These are phyloP conservation scores for Aquilaria yunnanensis DNA, from an alignment of 345 rosid genomes.

Conservation along the genomic window DNA sequence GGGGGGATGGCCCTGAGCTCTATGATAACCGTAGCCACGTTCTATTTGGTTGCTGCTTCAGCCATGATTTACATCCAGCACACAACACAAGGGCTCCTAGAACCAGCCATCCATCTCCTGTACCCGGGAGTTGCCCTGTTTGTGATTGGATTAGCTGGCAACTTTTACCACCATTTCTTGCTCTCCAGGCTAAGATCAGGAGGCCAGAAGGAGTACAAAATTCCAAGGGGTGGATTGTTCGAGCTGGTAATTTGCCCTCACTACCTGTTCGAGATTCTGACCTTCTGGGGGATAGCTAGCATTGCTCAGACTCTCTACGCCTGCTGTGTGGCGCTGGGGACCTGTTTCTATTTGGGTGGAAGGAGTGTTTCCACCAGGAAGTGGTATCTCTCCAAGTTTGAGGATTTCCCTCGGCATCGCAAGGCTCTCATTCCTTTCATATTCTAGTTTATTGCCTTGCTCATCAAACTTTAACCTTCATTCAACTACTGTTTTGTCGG, in stretches of 20 bases:
- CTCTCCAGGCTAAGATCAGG: slow-evolving; percentile 48
- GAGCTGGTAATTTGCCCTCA: slow-evolving; percentile 61
- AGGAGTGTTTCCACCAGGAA: slow-evolving; percentile 58
- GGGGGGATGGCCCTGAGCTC: slow-evolving; percentile 38
- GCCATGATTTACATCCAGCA: slow-evolving; percentile 42
- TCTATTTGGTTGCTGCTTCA: slow-evolving; percentile 34
- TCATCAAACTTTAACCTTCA: too few species aligned
- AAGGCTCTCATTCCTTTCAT: slow-evolving; percentile 46
- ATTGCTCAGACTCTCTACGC: slow-evolving; percentile 51
- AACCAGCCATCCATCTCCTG: slow-evolving; percentile 36
- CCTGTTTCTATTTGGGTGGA: slow-evolving; percentile 42
- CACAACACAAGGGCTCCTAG: slow-evolving; percentile 28
- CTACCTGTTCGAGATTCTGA: slow-evolving; percentile 64
- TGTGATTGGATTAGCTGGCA: slow-evolving; percentile 51
- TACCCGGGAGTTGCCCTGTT: slow-evolving; percentile 41
- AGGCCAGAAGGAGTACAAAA: slow-evolving; percentile 45
- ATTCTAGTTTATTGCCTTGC: too few species aligned
- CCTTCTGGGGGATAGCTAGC: slow-evolving; percentile 42
- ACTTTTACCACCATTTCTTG: slow-evolving; percentile 70
- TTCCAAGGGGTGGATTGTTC: slow-evolving; percentile 66
- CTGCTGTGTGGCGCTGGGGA: slow-evolving; percentile 21
- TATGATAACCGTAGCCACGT: slow-evolving; percentile 17
- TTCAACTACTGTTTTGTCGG: too few species aligned
- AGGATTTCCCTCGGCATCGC: slow-evolving; percentile 44
- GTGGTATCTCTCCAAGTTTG: slow-evolving; percentile 72